Percentiles rank a stretch among this genome's conserved stretches.
These are phyloP conservation scores for Pouteria campechiana DNA, from an alignment of 179 eudicot species.

Conservation along the genomic window DNA sequence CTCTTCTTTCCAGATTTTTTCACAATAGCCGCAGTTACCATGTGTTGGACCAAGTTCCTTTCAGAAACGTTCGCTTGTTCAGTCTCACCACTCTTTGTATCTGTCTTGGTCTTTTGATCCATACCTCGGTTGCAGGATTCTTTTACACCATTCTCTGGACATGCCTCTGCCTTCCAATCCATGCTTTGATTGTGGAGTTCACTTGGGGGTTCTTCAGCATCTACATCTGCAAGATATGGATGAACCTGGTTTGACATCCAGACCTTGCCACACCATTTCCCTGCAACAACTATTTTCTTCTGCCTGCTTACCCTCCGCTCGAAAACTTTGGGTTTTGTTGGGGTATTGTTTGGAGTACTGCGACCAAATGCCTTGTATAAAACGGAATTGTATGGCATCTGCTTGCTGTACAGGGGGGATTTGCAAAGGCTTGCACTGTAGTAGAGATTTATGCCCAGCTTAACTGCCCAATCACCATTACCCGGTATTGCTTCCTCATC, in stretches of 20 bases:
- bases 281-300: conserved; percentile 65
- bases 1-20: conserved; percentile 43
- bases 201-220: conserved; percentile 25
- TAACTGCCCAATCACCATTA: conserved; percentile 90
- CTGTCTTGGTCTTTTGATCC: too few species aligned
- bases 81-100: too few species aligned
- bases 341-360: conserved; percentile 25
- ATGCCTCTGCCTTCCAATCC: too few species aligned
- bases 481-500: conserved; percentile 72
- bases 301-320: conserved; percentile 48
- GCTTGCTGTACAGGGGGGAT: conserved; percentile 93
- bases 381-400: conserved; percentile 84
- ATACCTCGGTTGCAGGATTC: too few species aligned
- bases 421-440: conserved; percentile 87
- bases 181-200: too few species aligned
- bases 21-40: too few species aligned
- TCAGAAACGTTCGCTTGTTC: too few species aligned
- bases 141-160: too few species aligned
- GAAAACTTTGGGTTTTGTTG: conserved; percentile 14
- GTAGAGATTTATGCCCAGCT: conserved; percentile 78
- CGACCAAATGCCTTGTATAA: conserved; percentile 82
- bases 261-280: conserved; percentile 96
- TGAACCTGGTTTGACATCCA: conserved; percentile 98
- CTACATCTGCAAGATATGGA: conserved; percentile 52
- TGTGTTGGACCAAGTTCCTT: too few species aligned